Percentiles rank a stretch among this genome's conserved stretches.
Evolutionary conservation across 176 grass and related monocot genomes (phyloP).

Genomic region (Eragrostis curvula): DNA sequence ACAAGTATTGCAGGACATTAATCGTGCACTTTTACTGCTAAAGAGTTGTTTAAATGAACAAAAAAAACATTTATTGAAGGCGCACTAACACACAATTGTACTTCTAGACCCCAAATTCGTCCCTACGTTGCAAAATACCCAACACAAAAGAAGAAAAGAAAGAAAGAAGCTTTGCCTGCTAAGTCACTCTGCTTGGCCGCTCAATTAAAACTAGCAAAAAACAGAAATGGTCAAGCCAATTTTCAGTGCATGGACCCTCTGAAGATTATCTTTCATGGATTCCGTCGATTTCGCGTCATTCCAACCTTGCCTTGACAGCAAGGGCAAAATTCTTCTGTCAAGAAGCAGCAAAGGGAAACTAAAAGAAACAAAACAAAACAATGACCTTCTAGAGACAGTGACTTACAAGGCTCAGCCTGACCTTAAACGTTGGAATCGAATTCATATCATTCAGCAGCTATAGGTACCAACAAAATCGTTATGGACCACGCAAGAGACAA

Average conservation of each 20-base stretch:
- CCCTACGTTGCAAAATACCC: no score
- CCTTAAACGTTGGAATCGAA: constrained; percentile 4
- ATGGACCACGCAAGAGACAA: not conserved
- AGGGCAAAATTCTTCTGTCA: not conserved
- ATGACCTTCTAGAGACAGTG: not conserved
- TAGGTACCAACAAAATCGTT: not conserved
- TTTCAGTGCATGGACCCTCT: not conserved
- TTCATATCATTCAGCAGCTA: not conserved
- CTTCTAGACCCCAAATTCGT: no score
- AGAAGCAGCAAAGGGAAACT: not conserved
- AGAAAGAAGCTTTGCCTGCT: not conserved
- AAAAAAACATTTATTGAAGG: no score
- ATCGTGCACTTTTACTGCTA: not conserved
- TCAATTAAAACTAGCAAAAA: not conserved
- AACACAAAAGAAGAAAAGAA: not conserved
- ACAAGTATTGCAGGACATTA: not conserved
- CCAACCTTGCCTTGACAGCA: not conserved
- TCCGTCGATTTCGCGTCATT: no score
- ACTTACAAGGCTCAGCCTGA: not conserved
- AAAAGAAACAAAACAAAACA: not conserved
- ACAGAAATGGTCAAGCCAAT: not conserved
- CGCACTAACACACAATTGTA: no score
- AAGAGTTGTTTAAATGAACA: not conserved
- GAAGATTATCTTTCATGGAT: not conserved
- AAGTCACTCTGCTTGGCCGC: not conserved